Conservation (phyloP, 768 basidiomycete species). For the Naganishia kalamii region DNA sequence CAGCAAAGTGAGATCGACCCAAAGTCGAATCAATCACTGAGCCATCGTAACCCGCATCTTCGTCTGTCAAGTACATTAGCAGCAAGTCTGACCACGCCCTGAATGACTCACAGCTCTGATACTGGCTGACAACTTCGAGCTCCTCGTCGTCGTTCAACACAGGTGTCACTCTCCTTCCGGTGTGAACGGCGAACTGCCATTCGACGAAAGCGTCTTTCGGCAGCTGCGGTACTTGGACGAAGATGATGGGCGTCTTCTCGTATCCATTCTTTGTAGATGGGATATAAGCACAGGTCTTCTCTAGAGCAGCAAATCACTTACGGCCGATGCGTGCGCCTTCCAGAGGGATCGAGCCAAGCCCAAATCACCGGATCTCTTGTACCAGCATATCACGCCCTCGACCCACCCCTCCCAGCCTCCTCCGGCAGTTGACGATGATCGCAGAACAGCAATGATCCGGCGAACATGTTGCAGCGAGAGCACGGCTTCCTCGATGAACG, state of each 20-base stretch:
- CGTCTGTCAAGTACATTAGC: background rate
- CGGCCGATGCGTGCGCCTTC: slow-evolving; percentile 28
- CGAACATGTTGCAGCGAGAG: slow-evolving; percentile 73
- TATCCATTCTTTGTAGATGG: slow-evolving; percentile 25
- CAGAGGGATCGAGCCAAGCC: slow-evolving; percentile 32
- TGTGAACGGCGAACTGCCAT: slow-evolving; percentile 48
- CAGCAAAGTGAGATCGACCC: slow-evolving; percentile 12
- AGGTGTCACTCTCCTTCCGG: slow-evolving; percentile 28
- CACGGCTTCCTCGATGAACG: slow-evolving; percentile 57
- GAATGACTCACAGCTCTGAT: background rate
- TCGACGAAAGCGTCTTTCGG: slow-evolving; percentile 48
- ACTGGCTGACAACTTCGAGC: background rate
- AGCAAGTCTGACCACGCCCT: background rate
- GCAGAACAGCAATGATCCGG: slow-evolving; percentile 61
- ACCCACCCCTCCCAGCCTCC: slow-evolving; percentile 56
- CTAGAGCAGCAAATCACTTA: background rate
- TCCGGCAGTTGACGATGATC: slow-evolving; percentile 50
- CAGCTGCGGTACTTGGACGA: slow-evolving; percentile 42
- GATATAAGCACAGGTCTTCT: background rate
- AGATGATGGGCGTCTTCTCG: slow-evolving; percentile 32
- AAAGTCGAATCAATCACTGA: background rate
- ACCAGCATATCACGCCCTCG: slow-evolving; percentile 69
- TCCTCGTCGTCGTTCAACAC: slow-evolving; percentile 15
- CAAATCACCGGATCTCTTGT: slow-evolving; percentile 43
- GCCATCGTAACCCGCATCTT: background rate